phyloP scores from a whole-genome alignment of 352 stramenopile species.

The Globisporangium polare region DNA sequence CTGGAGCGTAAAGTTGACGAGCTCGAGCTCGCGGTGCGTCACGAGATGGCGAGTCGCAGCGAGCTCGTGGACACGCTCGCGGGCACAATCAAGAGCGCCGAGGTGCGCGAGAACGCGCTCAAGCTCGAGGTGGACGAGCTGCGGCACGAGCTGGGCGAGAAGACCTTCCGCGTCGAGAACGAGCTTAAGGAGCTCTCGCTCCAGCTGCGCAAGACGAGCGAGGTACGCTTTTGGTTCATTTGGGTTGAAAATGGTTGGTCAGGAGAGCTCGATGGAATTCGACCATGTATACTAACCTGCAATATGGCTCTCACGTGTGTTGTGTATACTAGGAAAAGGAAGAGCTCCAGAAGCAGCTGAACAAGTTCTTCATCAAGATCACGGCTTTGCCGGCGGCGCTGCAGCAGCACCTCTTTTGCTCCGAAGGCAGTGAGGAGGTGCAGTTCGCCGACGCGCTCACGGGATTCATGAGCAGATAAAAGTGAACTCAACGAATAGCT shows the following conservation, averaged over 20 bases:
- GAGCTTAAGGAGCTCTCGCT: slow-evolving; percentile 49
- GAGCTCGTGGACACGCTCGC: slow-evolving; percentile 75
- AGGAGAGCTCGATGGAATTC: not conserved
- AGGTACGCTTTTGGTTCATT: slow-evolving; percentile 27
- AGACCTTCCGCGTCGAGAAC: slow-evolving; percentile 58
- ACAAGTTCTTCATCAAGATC: slow-evolving; percentile 74
- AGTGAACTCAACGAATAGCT: not conserved
- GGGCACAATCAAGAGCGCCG: slow-evolving; percentile 44
- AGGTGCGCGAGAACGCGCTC: slow-evolving; percentile 50
- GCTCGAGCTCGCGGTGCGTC: slow-evolving; percentile 42
- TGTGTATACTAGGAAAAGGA: slow-evolving; percentile 56
- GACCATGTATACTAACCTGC: not conserved
- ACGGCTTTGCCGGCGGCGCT: slow-evolving; percentile 60
- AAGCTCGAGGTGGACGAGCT: slow-evolving; percentile 39
- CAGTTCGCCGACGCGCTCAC: slow-evolving; percentile 70
- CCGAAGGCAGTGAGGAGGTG: slow-evolving; percentile 25
- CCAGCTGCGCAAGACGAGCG: slow-evolving; percentile 58
- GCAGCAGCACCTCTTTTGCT: slow-evolving; percentile 70
- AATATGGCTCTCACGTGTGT: not conserved
- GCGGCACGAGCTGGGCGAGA: slow-evolving; percentile 55
- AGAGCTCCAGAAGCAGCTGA: slow-evolving; percentile 75
- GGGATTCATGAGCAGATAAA: slow-evolving; percentile 70
- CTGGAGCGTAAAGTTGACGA: slow-evolving; percentile 49
- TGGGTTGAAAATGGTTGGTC: not conserved
- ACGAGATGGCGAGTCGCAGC: slow-evolving; percentile 63